Base-by-base conservation (phyloP, 2,329 filamentous ascomycete species). In the Ploettnerulaceae sp. region DNA sequence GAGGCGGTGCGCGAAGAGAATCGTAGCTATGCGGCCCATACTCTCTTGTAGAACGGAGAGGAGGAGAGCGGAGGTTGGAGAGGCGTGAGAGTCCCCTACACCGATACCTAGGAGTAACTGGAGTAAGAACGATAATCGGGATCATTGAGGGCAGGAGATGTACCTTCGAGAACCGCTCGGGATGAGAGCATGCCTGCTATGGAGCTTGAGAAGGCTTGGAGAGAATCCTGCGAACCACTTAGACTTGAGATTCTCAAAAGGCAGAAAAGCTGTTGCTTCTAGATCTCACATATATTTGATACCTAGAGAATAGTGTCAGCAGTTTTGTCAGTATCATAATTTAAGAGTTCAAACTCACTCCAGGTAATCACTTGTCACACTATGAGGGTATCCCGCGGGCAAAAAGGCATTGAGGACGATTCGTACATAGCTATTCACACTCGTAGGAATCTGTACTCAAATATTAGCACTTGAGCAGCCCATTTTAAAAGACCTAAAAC, bases 341-440 rank as follows among this genome's bases (percentile, higher is more conserved):
- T 29, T 22, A 24, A 35, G 9, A 12, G 15, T 7, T 28, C 12
- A 18, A 26, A 67, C 72, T 61, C 54, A 85, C 79, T 78, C 71
- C 9, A 82, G 66, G 64, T 87, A 87, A 63, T 87, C 83, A 26
- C 77, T 69, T n/a, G 76, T 84, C 28, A 87, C 83, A 55, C 79
- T 85, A 34, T 81, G 73, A 2, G 83, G 83, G 66, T 81, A 87
- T 9, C 83, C 83, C 1, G 77, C 74, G 1, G 83, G 83, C 3
- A 87, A 67, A 58, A 87, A 86, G 5, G 84, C 71, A 54, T 79
- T 74, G 8, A 82, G 63, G 2, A 79, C 52, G 45, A 45, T 58
- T 39, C 49, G 58, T 5, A 49, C 55, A 55, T 59, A 59, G 14
- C 48, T 56, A n/a, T 51, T 54, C 7, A 49, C 51, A 40, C 53